Conservation (phyloP, 106 monocot genomes). For the Platanthera guangdongensis region DNA sequence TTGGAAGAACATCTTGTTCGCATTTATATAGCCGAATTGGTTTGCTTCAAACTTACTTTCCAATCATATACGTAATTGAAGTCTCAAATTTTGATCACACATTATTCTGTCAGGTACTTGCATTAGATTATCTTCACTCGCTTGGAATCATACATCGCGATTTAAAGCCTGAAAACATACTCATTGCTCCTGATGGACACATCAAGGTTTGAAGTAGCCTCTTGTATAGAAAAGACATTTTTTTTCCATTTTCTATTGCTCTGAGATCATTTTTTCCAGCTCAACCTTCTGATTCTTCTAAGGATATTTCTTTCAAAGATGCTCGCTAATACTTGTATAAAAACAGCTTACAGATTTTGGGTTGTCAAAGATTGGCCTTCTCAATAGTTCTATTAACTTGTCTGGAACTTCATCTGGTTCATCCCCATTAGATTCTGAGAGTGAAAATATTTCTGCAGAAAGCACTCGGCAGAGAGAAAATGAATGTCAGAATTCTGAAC, state of each 20-base stretch:
- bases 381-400: constrained; percentile 44
- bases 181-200: constrained; percentile 66
- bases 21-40: constrained; percentile 67
- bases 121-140: constrained; percentile 71
- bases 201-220: constrained; percentile 45
- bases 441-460: constrained; percentile 5
- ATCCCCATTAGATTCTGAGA: constrained; percentile 18
- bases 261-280: not conserved
- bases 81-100: not conserved
- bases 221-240: not conserved
- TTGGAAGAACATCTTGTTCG: constrained; percentile 54
- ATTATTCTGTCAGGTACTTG: constrained; percentile 48
- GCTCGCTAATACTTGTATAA: constrained; percentile 1
- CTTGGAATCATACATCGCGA: constrained; percentile 63
- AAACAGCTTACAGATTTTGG: constrained; percentile 84
- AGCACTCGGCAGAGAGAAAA: constrained; percentile 6
- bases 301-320: not conserved
- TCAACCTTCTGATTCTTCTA: not conserved
- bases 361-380: constrained; percentile 66
- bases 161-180: constrained; percentile 69
- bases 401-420: constrained; percentile 25
- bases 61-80: not conserved
- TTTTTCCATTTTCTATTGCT: not conserved
- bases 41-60: constrained; percentile 17
- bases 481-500: constrained; percentile 17